These are phyloP conservation scores for Pythium coloratum DNA, from an alignment of 352 stramenopile genomes.

Conservation along the genomic window DNA sequence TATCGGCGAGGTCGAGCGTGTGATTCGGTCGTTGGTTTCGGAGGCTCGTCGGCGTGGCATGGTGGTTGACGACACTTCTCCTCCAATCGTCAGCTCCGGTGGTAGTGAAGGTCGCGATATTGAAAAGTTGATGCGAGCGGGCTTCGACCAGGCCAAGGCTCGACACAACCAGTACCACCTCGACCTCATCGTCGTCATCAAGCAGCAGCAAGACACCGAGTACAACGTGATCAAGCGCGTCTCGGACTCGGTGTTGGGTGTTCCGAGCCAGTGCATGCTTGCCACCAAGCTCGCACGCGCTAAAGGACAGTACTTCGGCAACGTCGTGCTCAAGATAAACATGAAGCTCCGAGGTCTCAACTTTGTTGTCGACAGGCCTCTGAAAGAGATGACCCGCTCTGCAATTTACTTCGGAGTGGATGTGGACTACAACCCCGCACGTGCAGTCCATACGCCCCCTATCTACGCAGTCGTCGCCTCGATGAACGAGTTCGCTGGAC, in stretches of 20 bases:
- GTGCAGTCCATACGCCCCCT: conserved; percentile 52
- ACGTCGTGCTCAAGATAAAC: conserved; percentile 78
- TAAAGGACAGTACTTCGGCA: conserved; percentile 59
- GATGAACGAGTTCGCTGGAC: conserved; percentile 66
- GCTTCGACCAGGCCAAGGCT: background rate
- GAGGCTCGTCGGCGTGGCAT: conserved; percentile 4
- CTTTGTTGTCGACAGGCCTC: conserved; percentile 42
- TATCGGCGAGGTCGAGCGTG: background rate
- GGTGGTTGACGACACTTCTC: conserved; percentile 1
- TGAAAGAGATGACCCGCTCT: conserved; percentile 42
- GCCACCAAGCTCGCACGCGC: conserved; percentile 40
- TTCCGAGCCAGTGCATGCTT: conserved; percentile 74
- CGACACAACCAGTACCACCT: background rate
- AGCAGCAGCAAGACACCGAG: conserved; percentile 39
- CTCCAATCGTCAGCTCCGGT: background rate
- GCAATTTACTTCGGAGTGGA: conserved; percentile 86
- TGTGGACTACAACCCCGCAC: conserved; percentile 53
- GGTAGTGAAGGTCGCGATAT: background rate
- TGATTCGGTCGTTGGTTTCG: background rate
- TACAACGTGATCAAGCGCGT: conserved; percentile 78
- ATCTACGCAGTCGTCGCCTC: conserved; percentile 84
- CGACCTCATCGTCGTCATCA: conserved; percentile 66
- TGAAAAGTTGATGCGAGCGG: conserved; percentile 8
- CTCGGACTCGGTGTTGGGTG: conserved; percentile 63
- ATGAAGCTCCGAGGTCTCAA: conserved; percentile 79